Conservation (phyloP, 495 filamentous ascomycete genomes). For the Lasiosphaeria ovina region DNA sequence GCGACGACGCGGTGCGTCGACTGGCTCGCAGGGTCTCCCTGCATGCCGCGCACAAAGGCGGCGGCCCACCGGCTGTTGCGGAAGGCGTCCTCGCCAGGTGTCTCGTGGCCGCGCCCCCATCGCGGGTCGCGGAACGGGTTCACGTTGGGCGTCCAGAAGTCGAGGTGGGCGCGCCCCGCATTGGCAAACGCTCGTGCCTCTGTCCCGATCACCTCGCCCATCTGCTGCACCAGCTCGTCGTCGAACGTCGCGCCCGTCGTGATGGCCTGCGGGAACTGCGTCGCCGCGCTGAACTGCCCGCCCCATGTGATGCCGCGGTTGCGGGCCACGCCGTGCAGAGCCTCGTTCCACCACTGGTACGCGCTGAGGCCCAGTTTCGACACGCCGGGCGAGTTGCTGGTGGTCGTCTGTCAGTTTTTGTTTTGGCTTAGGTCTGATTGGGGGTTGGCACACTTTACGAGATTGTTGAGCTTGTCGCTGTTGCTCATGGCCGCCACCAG, state of each 20-base stretch:
- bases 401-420: neutral
- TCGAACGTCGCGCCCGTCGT: constrained; percentile 46
- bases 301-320: constrained; percentile 34
- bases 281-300: constrained; percentile 45
- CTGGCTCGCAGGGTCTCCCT: constrained; percentile 17
- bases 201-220: constrained; percentile 51
- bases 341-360: constrained; percentile 56
- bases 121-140: constrained; percentile 58
- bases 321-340: constrained; percentile 46
- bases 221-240: constrained; percentile 42
- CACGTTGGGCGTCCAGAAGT: constrained; percentile 68
- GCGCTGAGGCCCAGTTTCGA: constrained; percentile 37
- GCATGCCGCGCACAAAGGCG: constrained; percentile 34
- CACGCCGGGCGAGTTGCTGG: constrained; percentile 33
- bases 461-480: constrained; percentile 41
- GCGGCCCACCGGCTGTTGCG: constrained; percentile 41
- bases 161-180: constrained; percentile 52
- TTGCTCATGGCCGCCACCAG: constrained; percentile 42
- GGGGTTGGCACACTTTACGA: constrained; percentile 33
- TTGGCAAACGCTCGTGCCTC: constrained; percentile 71
- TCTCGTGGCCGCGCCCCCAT: constrained; percentile 40
- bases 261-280: constrained; percentile 49
- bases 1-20: constrained; percentile 18
- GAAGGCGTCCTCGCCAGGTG: constrained; percentile 41
- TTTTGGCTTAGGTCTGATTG: neutral